These are phyloP conservation scores for Dalbergia oliveri DNA, from an alignment of 306 rosid genomes.

Conservation along the genomic window DNA sequence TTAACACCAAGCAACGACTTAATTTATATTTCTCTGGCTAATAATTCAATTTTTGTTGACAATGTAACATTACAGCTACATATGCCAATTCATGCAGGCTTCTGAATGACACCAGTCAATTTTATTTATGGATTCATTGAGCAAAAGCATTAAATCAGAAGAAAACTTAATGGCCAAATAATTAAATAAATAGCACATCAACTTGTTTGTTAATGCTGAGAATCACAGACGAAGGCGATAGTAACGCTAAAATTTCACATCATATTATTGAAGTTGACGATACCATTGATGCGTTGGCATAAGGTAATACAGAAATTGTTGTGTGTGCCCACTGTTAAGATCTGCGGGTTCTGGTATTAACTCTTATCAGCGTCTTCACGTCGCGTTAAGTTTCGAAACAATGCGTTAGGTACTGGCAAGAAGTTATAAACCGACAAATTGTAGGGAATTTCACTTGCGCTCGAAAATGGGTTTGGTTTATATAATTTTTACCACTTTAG, in stretches of 20 bases:
- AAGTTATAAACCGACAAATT: background rate
- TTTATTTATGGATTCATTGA: background rate
- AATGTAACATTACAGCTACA: background rate
- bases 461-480: too few species aligned
- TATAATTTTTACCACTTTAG: too few species aligned
- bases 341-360: too few species aligned
- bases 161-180: too few species aligned
- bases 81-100: background rate
- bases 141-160: background rate
- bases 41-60: slow-evolving; percentile 1
- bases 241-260: too few species aligned
- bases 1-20: slow-evolving; percentile 30
- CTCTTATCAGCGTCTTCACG: too few species aligned
- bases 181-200: background rate
- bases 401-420: too few species aligned
- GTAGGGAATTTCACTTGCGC: too few species aligned
- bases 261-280: too few species aligned
- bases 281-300: too few species aligned
- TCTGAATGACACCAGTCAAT: background rate
- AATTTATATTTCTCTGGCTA: background rate
- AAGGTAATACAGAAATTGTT: too few species aligned
- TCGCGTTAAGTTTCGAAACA: background rate
- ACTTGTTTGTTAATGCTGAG: background rate
- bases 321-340: too few species aligned
- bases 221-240: background rate